These are phyloP conservation scores for Mangifera indica DNA, from an alignment of 345 rosid genomes.

Conservation along the genomic window DNA sequence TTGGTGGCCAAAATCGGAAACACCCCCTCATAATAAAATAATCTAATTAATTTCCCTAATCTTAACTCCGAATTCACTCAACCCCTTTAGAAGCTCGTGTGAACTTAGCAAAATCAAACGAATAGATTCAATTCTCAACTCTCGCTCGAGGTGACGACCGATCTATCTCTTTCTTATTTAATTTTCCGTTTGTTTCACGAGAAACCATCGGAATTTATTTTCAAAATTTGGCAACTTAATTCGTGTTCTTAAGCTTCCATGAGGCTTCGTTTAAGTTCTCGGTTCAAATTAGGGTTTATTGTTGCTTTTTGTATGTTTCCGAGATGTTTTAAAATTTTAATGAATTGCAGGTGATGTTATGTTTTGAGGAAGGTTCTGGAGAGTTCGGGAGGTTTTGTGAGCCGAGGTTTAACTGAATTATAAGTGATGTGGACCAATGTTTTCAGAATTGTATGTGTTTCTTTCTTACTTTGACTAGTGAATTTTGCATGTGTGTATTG, in stretches of 20 bases:
- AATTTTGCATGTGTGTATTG: neutral
- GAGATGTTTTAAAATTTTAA: neutral
- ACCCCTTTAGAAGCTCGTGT: neutral
- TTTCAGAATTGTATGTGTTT: conserved; percentile 64
- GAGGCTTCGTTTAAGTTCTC: neutral
- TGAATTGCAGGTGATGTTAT: conserved; percentile 13
- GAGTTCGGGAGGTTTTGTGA: conserved; percentile 12
- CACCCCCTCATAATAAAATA: no score
- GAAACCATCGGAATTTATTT: neutral
- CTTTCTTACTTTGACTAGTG: neutral
- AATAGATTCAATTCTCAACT: neutral
- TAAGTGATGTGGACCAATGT: conserved; percentile 87
- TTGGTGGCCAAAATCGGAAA: no score
- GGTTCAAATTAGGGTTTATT: neutral
- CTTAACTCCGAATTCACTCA: neutral
- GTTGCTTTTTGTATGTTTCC: neutral
- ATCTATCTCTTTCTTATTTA: neutral
- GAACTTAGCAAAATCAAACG: neutral
- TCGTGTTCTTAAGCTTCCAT: neutral
- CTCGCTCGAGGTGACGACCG: neutral
- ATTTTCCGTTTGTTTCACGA: conserved; percentile 1
- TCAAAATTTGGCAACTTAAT: neutral
- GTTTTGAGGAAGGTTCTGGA: conserved; percentile 1
- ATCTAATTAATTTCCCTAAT: no score
- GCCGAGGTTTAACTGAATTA: conserved; percentile 13